Conservation (phyloP, 768 basidiomycete genomes). For the Xerocomellus amylosporus region DNA sequence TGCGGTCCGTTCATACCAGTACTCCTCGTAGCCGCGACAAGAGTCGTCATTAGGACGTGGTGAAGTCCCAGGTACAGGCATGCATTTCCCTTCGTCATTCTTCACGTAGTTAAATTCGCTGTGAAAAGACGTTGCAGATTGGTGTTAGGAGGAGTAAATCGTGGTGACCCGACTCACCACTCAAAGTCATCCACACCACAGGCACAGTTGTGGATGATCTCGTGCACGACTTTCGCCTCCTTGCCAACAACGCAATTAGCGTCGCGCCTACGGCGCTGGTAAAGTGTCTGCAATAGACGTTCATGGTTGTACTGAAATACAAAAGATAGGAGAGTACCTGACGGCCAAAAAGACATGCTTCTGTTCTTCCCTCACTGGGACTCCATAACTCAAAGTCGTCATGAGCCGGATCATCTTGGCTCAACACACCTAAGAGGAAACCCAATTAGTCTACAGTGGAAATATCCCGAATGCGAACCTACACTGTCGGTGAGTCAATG, state of each 20-base stretch:
- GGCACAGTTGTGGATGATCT: slow-evolving; percentile 64
- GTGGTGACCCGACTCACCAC: slow-evolving; percentile 57
- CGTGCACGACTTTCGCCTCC: slow-evolving; percentile 49
- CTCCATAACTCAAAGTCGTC: slow-evolving; percentile 99
- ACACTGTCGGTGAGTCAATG: slow-evolving; percentile 77
- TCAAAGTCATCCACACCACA: slow-evolving; percentile 84
- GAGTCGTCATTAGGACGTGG: slow-evolving; percentile 61
- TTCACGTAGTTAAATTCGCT: slow-evolving; percentile 93
- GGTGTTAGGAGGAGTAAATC: neutral
- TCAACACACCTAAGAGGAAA: slow-evolving; percentile 56
- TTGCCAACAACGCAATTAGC: slow-evolving; percentile 83
- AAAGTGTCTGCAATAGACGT: slow-evolving; percentile 60
- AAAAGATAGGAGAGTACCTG: slow-evolving; percentile 48
- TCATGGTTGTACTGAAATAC: neutral
- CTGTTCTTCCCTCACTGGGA: slow-evolving; percentile 84
- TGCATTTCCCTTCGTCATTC: slow-evolving; percentile 68
- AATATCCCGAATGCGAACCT: slow-evolving; percentile 29
- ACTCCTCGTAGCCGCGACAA: slow-evolving; percentile 62
- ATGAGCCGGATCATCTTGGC: slow-evolving; percentile 63
- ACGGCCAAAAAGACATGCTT: slow-evolving; percentile 88
- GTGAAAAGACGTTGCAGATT: neutral
- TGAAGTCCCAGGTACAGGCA: slow-evolving; percentile 65
- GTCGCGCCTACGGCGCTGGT: slow-evolving; percentile 81
- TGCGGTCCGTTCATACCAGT: slow-evolving; percentile 92
- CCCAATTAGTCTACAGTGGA: neutral